A percentile compares a stretch with the other conserved stretches of the same genome.
These are phyloP conservation scores for Stagonosporopsis chrysanthemi DNA, from an alignment of 2,329 filamentous ascomycete genomes.

Conservation along the genomic window DNA sequence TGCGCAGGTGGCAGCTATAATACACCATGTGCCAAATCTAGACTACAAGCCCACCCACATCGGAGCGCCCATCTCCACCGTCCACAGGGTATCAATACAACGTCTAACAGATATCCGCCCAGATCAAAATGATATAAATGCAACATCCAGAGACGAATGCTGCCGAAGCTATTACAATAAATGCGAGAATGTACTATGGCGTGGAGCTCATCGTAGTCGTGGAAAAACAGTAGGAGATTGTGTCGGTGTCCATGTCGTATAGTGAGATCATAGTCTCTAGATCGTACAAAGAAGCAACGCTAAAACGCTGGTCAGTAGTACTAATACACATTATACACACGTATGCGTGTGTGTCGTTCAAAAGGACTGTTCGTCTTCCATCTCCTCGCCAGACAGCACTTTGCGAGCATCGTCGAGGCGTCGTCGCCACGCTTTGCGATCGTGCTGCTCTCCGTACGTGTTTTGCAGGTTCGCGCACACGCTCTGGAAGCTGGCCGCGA, in stretches of 20 bases:
- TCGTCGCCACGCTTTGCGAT: constrained; percentile 71
- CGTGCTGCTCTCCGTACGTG: constrained; percentile 58
- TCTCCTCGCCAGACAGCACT: constrained; percentile 72
- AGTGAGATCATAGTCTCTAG: constrained; percentile 15
- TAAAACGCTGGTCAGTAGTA: constrained; percentile 15
- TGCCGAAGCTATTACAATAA: constrained; percentile 13
- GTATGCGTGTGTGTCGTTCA: constrained; percentile 15
- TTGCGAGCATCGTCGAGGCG: constrained; percentile 77
- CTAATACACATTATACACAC: constrained; percentile 43
- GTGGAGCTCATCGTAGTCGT: constrained; percentile 21
- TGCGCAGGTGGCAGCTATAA: constrained; percentile 19
- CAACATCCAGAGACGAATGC: constrained; percentile 8
- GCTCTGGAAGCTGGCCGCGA: constrained; percentile 62
- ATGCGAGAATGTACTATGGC: constrained; percentile 12
- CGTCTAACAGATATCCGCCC: constrained; percentile 18
- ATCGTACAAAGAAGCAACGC: constrained; percentile 20
- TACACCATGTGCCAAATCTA: constrained; percentile 11
- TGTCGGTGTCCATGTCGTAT: constrained; percentile 11
- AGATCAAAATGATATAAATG: constrained; percentile 9
- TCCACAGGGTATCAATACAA: constrained; percentile 46
- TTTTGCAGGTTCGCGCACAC: constrained; percentile 61
- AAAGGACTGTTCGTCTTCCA: constrained; percentile 48
- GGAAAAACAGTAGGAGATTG: constrained; percentile 10
- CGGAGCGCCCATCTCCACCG: constrained; percentile 30
- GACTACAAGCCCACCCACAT: constrained; percentile 27